Base-by-base conservation (phyloP, 192 early-diverging fungal genomes). In the Backusella sp. region DNA sequence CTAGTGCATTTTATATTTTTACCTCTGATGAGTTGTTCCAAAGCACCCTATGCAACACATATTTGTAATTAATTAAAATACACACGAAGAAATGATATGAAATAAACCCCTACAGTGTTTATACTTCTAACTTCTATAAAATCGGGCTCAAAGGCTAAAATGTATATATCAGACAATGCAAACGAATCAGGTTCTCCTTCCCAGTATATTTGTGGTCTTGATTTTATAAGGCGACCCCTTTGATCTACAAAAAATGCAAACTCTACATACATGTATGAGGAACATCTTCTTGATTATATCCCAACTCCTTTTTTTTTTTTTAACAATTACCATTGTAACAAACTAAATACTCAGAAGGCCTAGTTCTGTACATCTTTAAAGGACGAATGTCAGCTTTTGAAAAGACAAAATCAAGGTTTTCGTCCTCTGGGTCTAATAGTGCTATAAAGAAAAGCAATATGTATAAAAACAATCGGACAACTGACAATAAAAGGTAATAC, bases 211-310 rank as follows among this genome's bases (percentile, higher is more conserved):
- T 92, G 86, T 87, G 86, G 92, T 71, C 94, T 90, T 23, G 84
- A 81, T 36, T 91, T 83, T 39, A 92, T 88, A 35, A 93, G 82
- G 70, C 92, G 87, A 56, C 97, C 97, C 74, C 89, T 87, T 76
- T 92, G 89, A 83, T 98, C 93, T 44, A 99, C 93, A 80, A 92
- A 98, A 77, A 99, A 98, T 8, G 90, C 94, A 86, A 95, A 94
- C 80, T 96, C 96, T 94, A 80, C 26, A 37, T 49, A 56, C 15
- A 26, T 17, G 11, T 21, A 46, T 34, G 15, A 35, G 3, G 19
- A 34, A 8, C 21, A 62, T 9, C 69, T 39, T 11, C 11, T 39
- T 39, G 0, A 39, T 11, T 12, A 15, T 17, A 9, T 34, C 65
- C 65, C 28, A 39, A 9, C 37, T 68, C 44, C 14, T 1, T 6